A percentile compares a stretch with the other conserved stretches of the same genome.
Conservation (phyloP, 352 stramenopile genomes). For the Phytophthora citricola region DNA sequence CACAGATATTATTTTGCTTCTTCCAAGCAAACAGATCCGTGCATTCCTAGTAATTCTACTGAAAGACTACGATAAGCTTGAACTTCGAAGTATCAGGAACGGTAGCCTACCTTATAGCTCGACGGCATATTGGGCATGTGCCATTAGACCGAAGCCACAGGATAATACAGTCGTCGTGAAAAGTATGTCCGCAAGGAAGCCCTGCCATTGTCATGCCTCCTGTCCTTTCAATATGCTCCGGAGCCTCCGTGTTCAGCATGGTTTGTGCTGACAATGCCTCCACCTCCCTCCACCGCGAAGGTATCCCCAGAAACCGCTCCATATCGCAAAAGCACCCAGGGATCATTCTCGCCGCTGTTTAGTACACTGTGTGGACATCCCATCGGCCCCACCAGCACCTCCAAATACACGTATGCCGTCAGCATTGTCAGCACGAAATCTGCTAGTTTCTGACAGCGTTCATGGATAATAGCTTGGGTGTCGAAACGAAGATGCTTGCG, state of each 20-base stretch:
- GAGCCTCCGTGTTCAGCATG: background rate
- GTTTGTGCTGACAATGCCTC: background rate
- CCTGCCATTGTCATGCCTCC: background rate
- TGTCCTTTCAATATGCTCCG: background rate
- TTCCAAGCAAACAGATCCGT: too few relatives aligned
- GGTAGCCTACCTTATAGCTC: background rate
- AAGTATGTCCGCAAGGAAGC: constrained; percentile 3
- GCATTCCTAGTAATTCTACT: too few relatives aligned
- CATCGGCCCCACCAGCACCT: background rate
- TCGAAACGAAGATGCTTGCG: background rate
- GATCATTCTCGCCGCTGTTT: background rate
- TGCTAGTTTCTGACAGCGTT: background rate
- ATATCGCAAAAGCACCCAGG: background rate
- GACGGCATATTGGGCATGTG: constrained; percentile 5
- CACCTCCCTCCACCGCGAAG: background rate
- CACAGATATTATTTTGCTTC: too few relatives aligned
- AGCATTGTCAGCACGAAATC: background rate
- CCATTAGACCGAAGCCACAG: background rate
- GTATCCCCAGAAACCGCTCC: background rate
- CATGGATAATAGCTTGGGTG: background rate
- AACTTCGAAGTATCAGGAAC: too few relatives aligned
- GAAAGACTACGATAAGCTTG: too few relatives aligned
- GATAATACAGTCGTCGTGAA: constrained; percentile 12
- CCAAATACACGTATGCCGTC: background rate
- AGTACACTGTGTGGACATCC: background rate